Evolutionary conservation across 192 early-diverging fungal species (phyloP).

Genomic region (Dispira simplex): DNA sequence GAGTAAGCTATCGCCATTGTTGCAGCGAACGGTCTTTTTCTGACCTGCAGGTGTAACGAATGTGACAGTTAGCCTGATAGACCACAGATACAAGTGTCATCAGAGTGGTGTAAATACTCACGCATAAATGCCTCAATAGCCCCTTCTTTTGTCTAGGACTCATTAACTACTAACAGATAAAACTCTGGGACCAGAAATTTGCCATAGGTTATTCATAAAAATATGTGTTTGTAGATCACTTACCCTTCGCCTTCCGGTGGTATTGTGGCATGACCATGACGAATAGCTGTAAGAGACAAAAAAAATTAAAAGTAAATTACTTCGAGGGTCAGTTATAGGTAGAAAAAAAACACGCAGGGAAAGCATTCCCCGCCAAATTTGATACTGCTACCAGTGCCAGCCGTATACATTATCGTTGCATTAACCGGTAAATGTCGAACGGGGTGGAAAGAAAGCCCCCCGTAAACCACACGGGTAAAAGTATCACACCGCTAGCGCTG

Average conservation of each 20-base stretch:
- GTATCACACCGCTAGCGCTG: too few species aligned
- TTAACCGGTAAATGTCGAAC: too few species aligned
- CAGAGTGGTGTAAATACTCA: not conserved
- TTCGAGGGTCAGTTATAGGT: too few species aligned
- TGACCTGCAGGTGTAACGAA: conserved; percentile 79
- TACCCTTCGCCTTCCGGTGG: conserved; percentile 8
- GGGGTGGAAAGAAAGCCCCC: too few species aligned
- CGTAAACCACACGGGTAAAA: too few species aligned
- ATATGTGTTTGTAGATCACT: not conserved
- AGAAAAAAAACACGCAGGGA: too few species aligned
- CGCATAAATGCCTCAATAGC: not conserved
- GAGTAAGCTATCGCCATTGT: conserved; percentile 75
- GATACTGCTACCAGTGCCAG: too few species aligned
- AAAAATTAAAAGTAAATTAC: too few species aligned
- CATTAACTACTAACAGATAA: not conserved
- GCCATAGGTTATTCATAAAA: not conserved
- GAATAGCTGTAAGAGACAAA: not conserved
- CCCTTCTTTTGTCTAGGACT: not conserved
- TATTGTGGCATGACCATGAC: not conserved
- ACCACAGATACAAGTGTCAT: not conserved
- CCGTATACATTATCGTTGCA: too few species aligned
- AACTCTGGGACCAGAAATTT: not conserved
- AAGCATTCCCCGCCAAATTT: too few species aligned
- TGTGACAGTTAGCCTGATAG: conserved; percentile 37
- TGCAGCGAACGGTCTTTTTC: conserved; percentile 52